A percentile compares a stretch with the other conserved stretches of the same genome.
Conservation (phyloP, 495 filamentous ascomycete genomes). For the Neurospora sp. region DNA sequence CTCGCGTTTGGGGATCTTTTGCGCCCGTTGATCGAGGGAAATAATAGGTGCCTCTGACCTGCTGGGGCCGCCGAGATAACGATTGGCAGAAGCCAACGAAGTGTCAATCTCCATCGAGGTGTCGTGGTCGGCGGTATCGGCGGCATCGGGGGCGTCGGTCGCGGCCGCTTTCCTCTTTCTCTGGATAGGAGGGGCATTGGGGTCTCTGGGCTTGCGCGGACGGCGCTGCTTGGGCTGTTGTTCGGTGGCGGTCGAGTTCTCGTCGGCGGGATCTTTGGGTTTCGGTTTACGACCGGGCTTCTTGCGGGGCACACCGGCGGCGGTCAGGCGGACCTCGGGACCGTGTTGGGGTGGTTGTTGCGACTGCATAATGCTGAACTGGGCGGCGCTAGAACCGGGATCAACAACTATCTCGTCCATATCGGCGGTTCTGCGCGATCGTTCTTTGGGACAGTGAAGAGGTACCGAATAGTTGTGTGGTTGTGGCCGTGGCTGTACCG, state of each 20-base stretch:
- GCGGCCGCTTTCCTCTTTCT: constrained; percentile 41
- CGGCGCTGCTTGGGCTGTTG: constrained; percentile 40
- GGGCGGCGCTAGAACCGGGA: constrained; percentile 16
- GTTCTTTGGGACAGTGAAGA: constrained; percentile 3
- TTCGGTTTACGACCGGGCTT: constrained; percentile 46
- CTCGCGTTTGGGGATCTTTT: constrained; percentile 31
- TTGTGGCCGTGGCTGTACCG: not conserved
- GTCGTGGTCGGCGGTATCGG: constrained; percentile 26
- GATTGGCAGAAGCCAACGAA: constrained; percentile 14
- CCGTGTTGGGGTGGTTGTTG: constrained; percentile 12
- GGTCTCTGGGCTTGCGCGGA: constrained; percentile 46
- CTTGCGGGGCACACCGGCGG: constrained; percentile 36
- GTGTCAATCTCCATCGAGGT: constrained; percentile 22
- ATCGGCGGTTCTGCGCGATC: constrained; percentile 23
- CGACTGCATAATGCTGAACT: constrained; percentile 23
- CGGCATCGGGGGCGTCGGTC: constrained; percentile 16
- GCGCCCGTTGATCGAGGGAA: constrained; percentile 19
- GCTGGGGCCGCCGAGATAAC: not conserved
- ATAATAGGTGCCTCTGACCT: not conserved
- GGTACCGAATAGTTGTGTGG: not conserved
- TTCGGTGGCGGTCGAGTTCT: constrained; percentile 30
- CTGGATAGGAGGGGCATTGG: constrained; percentile 41
- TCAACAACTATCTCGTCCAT: constrained; percentile 33
- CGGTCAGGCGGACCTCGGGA: constrained; percentile 27
- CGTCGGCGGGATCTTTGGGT: constrained; percentile 34